A percentile compares a stretch with the other conserved stretches of the same genome.
These are phyloP conservation scores for Pythium myriotylum DNA, from an alignment of 352 stramenopile species.

Conservation along the genomic window DNA sequence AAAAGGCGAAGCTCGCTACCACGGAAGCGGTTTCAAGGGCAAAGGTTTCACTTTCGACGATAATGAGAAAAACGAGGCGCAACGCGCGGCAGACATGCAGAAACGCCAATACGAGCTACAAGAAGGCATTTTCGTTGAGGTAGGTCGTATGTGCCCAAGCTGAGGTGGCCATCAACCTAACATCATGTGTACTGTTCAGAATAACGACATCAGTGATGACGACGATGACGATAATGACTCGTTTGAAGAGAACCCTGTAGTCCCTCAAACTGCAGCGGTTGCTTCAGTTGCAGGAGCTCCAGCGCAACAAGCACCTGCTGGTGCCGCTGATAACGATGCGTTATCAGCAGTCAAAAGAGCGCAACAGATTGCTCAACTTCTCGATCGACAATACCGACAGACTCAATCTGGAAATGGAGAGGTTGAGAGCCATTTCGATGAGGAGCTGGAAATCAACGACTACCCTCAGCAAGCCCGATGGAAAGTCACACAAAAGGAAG, in stretches of 20 bases:
- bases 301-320: conserved; percentile 11
- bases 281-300: conserved; percentile 11
- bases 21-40: conserved; percentile 96
- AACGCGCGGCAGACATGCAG: conserved; percentile 93
- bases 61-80: conserved; percentile 95
- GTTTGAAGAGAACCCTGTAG: conserved; percentile 25
- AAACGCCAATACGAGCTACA: conserved; percentile 89
- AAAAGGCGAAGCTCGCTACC: conserved; percentile 94
- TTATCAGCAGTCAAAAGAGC: conserved; percentile 81
- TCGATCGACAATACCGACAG: conserved; percentile 80
- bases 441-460: conserved; percentile 95
- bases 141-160: conserved; percentile 20
- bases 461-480: conserved; percentile 92
- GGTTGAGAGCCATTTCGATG: conserved; percentile 73
- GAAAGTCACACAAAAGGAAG: conserved; percentile 88
- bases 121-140: conserved; percentile 79
- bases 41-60: conserved; percentile 99
- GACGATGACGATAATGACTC: conserved; percentile 58
- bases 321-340: conserved; percentile 52
- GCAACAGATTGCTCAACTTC: conserved; percentile 83
- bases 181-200: conserved; percentile 19
- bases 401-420: conserved; percentile 39
- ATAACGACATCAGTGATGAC: conserved; percentile 46
- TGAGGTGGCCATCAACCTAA: background rate
- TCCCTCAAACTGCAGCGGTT: conserved; percentile 19